Conservation (phyloP, 768 basidiomycete species). For the Roridomyces roridus region DNA sequence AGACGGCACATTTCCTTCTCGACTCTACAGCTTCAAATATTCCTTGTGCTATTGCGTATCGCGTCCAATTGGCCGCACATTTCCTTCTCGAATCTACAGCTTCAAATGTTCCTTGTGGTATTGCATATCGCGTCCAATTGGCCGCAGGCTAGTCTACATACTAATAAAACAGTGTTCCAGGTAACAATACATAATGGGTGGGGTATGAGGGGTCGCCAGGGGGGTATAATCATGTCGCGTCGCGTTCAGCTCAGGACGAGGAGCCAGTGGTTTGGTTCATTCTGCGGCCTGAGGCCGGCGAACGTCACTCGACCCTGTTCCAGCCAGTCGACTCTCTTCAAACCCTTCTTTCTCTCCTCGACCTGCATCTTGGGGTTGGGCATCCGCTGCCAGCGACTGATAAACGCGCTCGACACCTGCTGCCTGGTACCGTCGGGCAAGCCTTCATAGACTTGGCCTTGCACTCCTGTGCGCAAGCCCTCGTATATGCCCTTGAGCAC, state of each 20-base stretch:
- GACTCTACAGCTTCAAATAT: too few relatives aligned
- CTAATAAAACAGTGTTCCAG: constrained; percentile 13
- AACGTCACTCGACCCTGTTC: constrained; percentile 36
- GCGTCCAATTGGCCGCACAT: not conserved
- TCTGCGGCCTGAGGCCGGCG: constrained; percentile 32
- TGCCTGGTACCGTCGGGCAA: constrained; percentile 1
- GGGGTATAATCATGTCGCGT: constrained; percentile 2
- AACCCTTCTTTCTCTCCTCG: constrained; percentile 40
- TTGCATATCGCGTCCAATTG: not conserved
- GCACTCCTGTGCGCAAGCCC: constrained; percentile 10
- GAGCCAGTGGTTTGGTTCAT: constrained; percentile 35
- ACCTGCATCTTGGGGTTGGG: not conserved
- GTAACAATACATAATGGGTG: constrained; percentile 17
- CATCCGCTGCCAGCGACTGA: constrained; percentile 16
- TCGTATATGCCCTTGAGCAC: constrained; percentile 19
- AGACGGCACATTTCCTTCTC: not conserved
- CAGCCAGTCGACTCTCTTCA: constrained; percentile 47
- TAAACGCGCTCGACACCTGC: constrained; percentile 21
- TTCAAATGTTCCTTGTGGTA: not conserved
- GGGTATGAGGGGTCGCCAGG: constrained; percentile 21
- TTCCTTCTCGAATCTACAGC: too few relatives aligned
- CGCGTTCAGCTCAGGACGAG: constrained; percentile 29
- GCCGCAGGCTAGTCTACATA: constrained; percentile 8
- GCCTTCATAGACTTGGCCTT: constrained; percentile 4
- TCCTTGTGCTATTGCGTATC: not conserved